Percentiles rank a stretch among this genome's conserved stretches.
Conservation (phyloP, 208 protist genomes). For the Herpetomonas samuelpessoai region DNA sequence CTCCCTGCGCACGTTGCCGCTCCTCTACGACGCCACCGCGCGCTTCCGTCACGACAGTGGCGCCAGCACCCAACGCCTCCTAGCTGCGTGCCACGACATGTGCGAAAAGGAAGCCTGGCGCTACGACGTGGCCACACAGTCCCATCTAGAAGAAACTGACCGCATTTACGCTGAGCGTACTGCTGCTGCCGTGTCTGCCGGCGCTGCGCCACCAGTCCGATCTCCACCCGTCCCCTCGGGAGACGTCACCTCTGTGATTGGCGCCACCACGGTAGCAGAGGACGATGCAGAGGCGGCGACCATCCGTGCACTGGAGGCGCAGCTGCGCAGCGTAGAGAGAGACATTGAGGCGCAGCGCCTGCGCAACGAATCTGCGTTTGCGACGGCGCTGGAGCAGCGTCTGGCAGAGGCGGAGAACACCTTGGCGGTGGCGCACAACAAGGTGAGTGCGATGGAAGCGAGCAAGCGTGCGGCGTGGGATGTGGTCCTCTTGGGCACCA, state of each 20-base stretch:
- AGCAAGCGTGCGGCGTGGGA: neutral
- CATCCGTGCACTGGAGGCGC: neutral
- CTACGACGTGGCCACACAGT: neutral
- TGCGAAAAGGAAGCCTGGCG: conserved; percentile 5
- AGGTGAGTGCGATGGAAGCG: neutral
- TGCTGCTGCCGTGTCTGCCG: neutral
- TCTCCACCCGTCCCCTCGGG: too few relatives aligned
- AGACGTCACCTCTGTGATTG: neutral
- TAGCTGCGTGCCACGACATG: conserved; percentile 10
- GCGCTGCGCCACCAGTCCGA: too few relatives aligned
- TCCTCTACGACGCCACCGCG: neutral
- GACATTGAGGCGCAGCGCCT: neutral
- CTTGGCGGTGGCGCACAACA: neutral
- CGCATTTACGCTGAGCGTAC: neutral
- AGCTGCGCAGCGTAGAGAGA: neutral
- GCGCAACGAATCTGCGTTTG: neutral
- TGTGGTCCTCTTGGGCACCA: too few relatives aligned
- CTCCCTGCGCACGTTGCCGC: neutral
- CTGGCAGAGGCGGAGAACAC: neutral
- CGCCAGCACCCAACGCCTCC: neutral
- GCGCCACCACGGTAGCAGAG: too few relatives aligned
- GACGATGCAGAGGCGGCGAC: neutral
- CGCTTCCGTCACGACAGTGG: neutral
- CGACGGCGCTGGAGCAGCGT: neutral
- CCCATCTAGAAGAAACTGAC: conserved; percentile 4